phyloP scores from a whole-genome alignment of 306 rosid genomes.

The Aeschynomene evenia region DNA sequence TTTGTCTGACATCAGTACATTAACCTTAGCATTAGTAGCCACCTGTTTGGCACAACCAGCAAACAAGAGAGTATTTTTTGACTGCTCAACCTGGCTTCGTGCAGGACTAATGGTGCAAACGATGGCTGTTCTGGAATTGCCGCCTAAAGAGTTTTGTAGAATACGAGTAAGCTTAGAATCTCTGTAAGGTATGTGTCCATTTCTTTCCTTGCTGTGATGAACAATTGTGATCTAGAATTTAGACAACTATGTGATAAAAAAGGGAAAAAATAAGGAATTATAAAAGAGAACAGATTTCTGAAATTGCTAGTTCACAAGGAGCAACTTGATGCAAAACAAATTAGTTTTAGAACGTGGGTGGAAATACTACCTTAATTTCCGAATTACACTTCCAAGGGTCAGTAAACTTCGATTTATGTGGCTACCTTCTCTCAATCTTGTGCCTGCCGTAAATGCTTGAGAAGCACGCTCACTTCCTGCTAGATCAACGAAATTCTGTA shows the following conservation, averaged over 20 bases:
- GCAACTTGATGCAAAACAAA: background rate
- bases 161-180: constrained; percentile 91
- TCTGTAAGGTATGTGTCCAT: constrained; percentile 83
- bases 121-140: constrained; percentile 92
- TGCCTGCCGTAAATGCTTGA: constrained; percentile 72
- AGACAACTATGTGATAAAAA: constrained; percentile 6
- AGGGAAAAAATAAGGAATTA: constrained; percentile 8
- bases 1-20: constrained; percentile 76
- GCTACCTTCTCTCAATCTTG: constrained; percentile 90
- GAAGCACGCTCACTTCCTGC: constrained; percentile 96
- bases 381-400: constrained; percentile 83
- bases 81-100: constrained; percentile 74
- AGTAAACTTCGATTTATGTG: constrained; percentile 94
- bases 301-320: background rate
- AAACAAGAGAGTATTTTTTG: constrained; percentile 79
- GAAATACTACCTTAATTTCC: constrained; percentile 72
- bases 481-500: constrained; percentile 88
- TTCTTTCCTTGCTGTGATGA: constrained; percentile 77
- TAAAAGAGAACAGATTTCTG: constrained; percentile 1
- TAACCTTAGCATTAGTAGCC: constrained; percentile 81
- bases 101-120: constrained; percentile 93
- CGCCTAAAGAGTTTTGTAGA: constrained; percentile 89
- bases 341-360: background rate
- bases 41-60: constrained; percentile 90
- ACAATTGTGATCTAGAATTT: constrained; percentile 16